Evolutionary conservation across 202 grass and related monocot genomes (phyloP), one percentile per base, ranked within the genome.

Genomic region (Setaria viridis): DNA sequence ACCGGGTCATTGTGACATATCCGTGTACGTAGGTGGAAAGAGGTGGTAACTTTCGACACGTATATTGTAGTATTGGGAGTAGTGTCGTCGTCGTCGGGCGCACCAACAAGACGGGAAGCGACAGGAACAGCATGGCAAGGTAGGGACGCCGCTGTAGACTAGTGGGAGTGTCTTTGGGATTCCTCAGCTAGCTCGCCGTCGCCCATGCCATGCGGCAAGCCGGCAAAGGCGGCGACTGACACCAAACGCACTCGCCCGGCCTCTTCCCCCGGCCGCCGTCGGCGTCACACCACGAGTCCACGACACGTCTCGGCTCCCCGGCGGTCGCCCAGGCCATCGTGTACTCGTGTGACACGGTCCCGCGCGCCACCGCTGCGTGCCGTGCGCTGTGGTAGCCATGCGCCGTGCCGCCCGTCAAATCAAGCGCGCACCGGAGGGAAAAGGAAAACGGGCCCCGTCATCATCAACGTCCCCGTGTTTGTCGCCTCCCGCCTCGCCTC

Each of bases 401-500:
- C 16, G 53, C 15, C 33, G 33, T 19, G 64, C 33, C 1, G 1
- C 43, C 0, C 7, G 20, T 35, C 32, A 2, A 66, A 48, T 82
- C 68, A 6, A 15, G n/a, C 66, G 66, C 67, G 55, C 58, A 32
- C 58, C 57, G 34, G 43, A 72, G 33, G 0, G 41, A 51, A 20
- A n/a, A 19, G 2, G 46, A 2, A 3, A 54, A 46, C 2, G 43
- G 7, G 64, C 32, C n/a, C 19, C 29, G 45, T 4, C 32, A 70
- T 39, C 21, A 63, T 33, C 72, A 77, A 21, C 8, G 39, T 41
- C 13, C 51, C 75, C 75, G 20, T 6, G 68, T 72, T 69, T 75
- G 50, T 75, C 69, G 69, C 30, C 20, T 88, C 47, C 45, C 74
- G 11, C 14, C 21, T 54, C 15, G 35, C 6, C 5, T 20, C 21